Conservation (phyloP, 1,284 basidiomycete genomes). For the Fomitopsis pinicola region DNA sequence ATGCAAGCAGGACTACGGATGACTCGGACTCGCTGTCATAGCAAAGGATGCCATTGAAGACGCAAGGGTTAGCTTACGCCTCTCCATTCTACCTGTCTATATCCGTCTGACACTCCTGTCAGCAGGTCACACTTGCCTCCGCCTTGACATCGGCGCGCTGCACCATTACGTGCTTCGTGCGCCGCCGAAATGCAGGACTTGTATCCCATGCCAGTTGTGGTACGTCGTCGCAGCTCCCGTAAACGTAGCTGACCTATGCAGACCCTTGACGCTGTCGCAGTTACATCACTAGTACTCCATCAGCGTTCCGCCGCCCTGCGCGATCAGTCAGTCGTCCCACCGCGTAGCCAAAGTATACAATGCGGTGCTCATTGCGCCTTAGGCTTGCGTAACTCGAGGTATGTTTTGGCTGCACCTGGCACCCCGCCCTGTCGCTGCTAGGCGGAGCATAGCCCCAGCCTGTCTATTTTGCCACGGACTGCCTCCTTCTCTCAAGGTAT, state of each 20-base stretch:
- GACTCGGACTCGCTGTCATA: not conserved
- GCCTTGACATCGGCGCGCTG: not conserved
- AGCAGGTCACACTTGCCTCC: not conserved
- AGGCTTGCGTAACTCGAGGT: not conserved
- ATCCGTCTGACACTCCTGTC: not conserved
- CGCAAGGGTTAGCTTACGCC: not conserved
- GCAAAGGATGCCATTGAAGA: not conserved
- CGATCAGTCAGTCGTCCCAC: not conserved
- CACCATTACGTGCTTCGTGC: not conserved
- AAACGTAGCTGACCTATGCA: not conserved
- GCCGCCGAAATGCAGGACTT: not conserved
- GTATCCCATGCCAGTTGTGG: not conserved
- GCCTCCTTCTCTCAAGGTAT: not conserved
- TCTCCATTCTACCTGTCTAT: not conserved
- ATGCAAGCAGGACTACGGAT: not conserved
- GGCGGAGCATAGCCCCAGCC: not conserved
- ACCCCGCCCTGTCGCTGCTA: not conserved
- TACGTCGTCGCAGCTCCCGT: not conserved
- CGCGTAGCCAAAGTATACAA: not conserved
- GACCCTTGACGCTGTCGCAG: no score
- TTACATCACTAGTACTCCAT: no score
- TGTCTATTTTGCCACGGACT: not conserved
- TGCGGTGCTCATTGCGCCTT: not conserved
- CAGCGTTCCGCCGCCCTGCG: no score
- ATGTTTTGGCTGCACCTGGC: not conserved